Percentiles rank a stretch among this genome's conserved stretches.
Conservation (phyloP, 108 stramenopile genomes). For the Epipyxis sp. region DNA sequence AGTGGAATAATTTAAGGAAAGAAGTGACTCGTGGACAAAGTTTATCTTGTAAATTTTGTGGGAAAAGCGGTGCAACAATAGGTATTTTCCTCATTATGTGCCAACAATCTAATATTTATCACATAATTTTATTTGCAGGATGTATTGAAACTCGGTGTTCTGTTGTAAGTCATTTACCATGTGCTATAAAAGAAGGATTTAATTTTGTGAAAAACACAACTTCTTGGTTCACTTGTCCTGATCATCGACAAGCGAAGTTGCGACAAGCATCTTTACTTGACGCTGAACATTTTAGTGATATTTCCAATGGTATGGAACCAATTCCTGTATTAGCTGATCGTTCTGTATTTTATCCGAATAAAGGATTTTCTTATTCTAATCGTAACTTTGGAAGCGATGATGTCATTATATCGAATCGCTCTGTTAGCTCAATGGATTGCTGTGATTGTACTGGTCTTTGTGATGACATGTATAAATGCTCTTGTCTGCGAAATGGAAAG, state of each 20-base stretch:
- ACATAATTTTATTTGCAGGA: too few relatives aligned
- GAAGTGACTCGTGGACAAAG: neutral
- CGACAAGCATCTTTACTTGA: too few relatives aligned
- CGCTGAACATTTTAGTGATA: too few relatives aligned
- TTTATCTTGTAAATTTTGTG: neutral
- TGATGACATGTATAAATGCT: slow-evolving; percentile 13
- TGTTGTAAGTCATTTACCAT: too few relatives aligned
- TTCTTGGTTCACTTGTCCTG: too few relatives aligned
- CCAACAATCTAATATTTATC: too few relatives aligned
- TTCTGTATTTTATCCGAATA: neutral
- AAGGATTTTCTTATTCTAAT: neutral
- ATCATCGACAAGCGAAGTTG: too few relatives aligned
- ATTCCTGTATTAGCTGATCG: neutral
- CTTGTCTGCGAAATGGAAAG: neutral
- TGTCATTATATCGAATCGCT: neutral
- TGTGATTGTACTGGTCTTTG: neutral
- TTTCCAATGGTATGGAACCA: neutral
- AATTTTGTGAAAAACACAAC: too few relatives aligned
- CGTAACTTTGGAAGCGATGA: neutral
- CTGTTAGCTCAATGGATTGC: neutral
- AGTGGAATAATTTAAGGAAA: neutral
- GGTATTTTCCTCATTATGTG: too few relatives aligned
- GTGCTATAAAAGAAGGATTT: too few relatives aligned
- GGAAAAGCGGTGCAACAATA: neutral
- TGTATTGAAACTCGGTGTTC: too few relatives aligned